phyloP scores from a whole-genome alignment of 306 rosid genomes.

The Crotalaria pallida region DNA sequence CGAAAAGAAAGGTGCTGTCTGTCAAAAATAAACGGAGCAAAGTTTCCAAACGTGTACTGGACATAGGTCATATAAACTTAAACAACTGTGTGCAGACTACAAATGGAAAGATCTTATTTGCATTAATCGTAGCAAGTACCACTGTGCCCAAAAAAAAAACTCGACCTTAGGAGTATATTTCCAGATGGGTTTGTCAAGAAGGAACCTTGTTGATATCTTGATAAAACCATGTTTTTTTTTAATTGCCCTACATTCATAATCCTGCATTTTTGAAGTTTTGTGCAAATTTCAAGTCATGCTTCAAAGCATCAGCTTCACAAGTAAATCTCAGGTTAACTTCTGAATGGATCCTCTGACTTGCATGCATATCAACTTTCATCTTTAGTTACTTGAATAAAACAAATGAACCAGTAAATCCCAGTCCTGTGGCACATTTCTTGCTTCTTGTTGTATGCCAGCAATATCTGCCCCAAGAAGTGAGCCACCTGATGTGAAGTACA shows the following conservation, averaged over 20 bases:
- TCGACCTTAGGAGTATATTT: background rate
- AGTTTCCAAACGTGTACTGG: background rate
- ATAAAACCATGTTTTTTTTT: background rate
- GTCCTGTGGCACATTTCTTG: background rate
- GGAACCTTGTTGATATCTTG: background rate
- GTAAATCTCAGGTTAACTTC: background rate
- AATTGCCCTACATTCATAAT: background rate
- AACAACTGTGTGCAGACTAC: background rate
- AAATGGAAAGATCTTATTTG: background rate
- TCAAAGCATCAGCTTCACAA: background rate
- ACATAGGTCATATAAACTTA: background rate
- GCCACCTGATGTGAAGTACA: background rate
- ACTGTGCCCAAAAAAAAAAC: background rate
- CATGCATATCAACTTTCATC: background rate
- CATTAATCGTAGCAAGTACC: background rate
- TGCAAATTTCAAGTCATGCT: background rate
- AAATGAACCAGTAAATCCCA: background rate
- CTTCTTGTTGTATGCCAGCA: constrained; percentile 1
- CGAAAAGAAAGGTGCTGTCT: background rate
- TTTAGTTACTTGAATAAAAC: background rate
- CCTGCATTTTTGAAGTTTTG: background rate
- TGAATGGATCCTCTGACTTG: background rate
- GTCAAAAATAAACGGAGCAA: too few relatives aligned
- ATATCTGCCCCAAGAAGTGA: background rate
- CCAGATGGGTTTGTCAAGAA: background rate